Conservation (phyloP, 352 stramenopile species). For the Plasmopara muralis region DNA sequence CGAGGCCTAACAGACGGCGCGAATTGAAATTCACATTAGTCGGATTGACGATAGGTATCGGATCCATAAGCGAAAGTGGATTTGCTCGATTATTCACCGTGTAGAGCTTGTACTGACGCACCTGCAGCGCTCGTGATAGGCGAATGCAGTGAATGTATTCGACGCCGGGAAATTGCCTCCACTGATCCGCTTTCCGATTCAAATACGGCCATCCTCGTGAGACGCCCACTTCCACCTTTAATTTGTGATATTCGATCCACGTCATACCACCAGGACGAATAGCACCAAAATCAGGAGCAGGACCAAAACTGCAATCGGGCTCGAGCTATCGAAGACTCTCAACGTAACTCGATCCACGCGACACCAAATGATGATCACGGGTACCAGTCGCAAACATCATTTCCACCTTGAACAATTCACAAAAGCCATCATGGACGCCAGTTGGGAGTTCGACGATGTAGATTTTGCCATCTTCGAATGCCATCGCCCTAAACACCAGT, state of each 20-base stretch:
- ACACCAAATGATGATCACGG: not conserved
- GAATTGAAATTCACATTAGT: not conserved
- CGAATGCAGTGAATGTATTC: slow-evolving; percentile 2
- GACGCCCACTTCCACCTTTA: slow-evolving; percentile 1
- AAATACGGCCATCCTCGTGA: not conserved
- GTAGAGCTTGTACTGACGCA: not conserved
- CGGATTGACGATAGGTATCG: not conserved
- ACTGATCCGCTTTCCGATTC: not conserved
- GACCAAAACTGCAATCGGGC: not conserved
- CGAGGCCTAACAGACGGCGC: not conserved
- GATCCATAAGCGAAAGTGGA: not conserved
- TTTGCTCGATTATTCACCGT: slow-evolving; percentile 1
- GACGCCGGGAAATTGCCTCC: slow-evolving; percentile 1
- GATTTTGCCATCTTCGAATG: not conserved
- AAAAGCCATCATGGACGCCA: not conserved
- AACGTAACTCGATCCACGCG: not conserved
- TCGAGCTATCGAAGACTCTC: not conserved
- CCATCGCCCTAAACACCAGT: not conserved
- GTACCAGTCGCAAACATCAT: not conserved
- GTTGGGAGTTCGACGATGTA: not conserved
- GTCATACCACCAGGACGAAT: not conserved
- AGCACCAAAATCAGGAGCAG: not conserved
- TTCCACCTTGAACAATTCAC: not conserved
- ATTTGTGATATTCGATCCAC: not conserved
- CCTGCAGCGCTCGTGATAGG: not conserved